phyloP scores from a whole-genome alignment of 176 grass and related monocot genomes.

The barley (Hordeum vulgare) region MorexV3_pseudomolecules_assembly NC_058524.1:84706488-84706987 shows the following conservation, averaged over 20 bases:
- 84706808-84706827: not conserved
- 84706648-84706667: conserved; percentile 36
- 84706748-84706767: conserved; percentile 31
- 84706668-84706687: conserved; percentile 57
- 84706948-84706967: not conserved
- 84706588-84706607: conserved; percentile 48
- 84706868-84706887: conserved; percentile 3
- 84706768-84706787: conserved; percentile 23
- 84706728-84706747: conserved; percentile 43
- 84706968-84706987: not conserved
- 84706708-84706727: conserved; percentile 48
- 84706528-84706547: not conserved
- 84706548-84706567: conserved; percentile 13
- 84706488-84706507: conserved; percentile 1
- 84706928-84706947: not conserved
- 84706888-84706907: conserved; percentile 26
- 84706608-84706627: conserved; percentile 55
- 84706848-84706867: conserved; percentile 11
- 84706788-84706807: conserved; percentile 29
- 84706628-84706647: conserved; percentile 72
- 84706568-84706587: conserved; percentile 53
- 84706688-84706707: conserved; percentile 55
- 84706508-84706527: conserved; percentile 22
- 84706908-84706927: conserved; percentile 10
- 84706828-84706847: conserved; percentile 12